phyloP scores from a whole-genome alignment of 352 stramenopile species.

The Phytophthora pluvialis region DNA sequence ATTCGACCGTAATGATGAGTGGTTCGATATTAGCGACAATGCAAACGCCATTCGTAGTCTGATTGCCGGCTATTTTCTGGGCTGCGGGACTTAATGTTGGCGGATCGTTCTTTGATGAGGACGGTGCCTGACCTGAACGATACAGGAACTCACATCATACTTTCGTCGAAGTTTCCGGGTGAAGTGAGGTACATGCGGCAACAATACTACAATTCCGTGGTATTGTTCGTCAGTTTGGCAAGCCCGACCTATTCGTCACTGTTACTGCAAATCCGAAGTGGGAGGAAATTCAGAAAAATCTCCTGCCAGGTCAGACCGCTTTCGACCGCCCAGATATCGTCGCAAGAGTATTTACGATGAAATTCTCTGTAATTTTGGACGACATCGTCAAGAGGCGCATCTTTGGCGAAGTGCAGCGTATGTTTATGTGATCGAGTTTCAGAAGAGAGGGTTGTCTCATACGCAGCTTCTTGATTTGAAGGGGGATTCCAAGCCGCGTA shows the following conservation, averaged over 20 bases:
- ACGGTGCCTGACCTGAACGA: not conserved
- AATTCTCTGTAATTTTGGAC: not conserved
- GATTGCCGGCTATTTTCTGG: not conserved
- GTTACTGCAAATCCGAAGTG: not conserved
- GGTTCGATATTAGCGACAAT: constrained; percentile 5
- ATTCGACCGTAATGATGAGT: too few species aligned
- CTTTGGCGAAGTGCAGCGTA: not conserved
- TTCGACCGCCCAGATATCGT: not conserved
- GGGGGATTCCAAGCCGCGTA: not conserved
- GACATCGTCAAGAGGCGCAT: not conserved
- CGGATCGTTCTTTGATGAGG: not conserved
- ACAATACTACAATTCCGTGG: not conserved
- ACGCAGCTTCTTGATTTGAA: not conserved
- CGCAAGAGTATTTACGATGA: not conserved
- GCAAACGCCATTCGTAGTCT: not conserved
- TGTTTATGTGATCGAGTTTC: not conserved
- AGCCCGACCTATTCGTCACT: not conserved
- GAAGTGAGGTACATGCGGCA: not conserved
- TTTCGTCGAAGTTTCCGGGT: not conserved
- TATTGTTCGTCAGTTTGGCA: not conserved
- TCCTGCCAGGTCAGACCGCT: not conserved
- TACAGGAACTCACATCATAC: not conserved
- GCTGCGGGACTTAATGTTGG: not conserved
- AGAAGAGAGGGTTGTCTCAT: not conserved
- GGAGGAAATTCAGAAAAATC: not conserved